Evolutionary conservation across 2,329 filamentous ascomycete species (phyloP).

Genomic region (Chrysosporium queenslandicum): DNA sequence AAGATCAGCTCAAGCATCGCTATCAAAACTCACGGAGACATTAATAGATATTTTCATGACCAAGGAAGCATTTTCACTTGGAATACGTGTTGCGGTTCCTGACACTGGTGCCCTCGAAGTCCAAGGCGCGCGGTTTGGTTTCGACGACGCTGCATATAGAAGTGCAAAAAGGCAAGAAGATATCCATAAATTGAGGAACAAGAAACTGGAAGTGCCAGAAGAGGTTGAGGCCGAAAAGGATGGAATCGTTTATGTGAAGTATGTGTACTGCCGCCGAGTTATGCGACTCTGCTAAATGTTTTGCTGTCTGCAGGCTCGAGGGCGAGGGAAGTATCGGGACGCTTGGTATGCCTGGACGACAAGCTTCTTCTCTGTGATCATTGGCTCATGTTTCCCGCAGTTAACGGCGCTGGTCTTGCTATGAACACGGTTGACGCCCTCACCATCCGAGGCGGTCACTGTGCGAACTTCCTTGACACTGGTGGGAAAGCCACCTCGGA

Average conservation of each 20-base stretch:
- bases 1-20: slow-evolving; percentile 35
- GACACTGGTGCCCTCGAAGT: slow-evolving; percentile 40
- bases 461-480: slow-evolving; percentile 80
- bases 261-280: slow-evolving; percentile 20
- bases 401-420: slow-evolving; percentile 80
- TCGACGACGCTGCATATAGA: slow-evolving; percentile 60
- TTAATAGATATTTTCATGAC: slow-evolving; percentile 52
- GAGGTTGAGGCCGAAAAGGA: slow-evolving; percentile 56
- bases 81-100: slow-evolving; percentile 40
- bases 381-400: slow-evolving; percentile 27
- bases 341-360: slow-evolving; percentile 38
- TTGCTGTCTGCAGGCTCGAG: slow-evolving; percentile 29
- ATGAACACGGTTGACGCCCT: slow-evolving; percentile 88
- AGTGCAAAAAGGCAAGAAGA: slow-evolving; percentile 52
- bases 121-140: slow-evolving; percentile 49
- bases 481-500: slow-evolving; percentile 77
- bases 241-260: slow-evolving; percentile 70
- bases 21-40: slow-evolving; percentile 43
- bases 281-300: background rate
- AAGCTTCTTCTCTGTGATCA: background rate
- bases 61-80: slow-evolving; percentile 56
- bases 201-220: slow-evolving; percentile 42
- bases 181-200: slow-evolving; percentile 49
- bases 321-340: slow-evolving; percentile 60
- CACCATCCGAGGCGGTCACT: slow-evolving; percentile 53